Conservation (phyloP, 2,329 filamentous ascomycete species). For the Coniochaeta prunicola region DNA sequence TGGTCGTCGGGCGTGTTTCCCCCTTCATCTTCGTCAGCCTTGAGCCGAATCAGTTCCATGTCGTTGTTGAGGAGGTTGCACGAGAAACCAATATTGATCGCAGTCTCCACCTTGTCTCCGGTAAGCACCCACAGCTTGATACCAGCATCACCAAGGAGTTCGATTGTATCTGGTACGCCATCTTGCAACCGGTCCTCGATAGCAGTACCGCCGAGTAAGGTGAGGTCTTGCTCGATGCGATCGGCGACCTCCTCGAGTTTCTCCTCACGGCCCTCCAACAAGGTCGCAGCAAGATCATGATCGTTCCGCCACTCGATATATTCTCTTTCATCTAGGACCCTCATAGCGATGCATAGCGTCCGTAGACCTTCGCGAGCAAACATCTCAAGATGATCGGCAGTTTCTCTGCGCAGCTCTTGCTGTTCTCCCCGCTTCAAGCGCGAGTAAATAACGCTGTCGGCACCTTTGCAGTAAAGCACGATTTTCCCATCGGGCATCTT, state of each 20-base stretch:
- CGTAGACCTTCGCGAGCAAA: conserved; percentile 93
- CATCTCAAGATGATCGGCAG: conserved; percentile 92
- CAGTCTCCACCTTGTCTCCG: conserved; percentile 97
- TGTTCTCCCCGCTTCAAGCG: conserved; percentile 82
- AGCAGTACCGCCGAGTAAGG: conserved; percentile 83
- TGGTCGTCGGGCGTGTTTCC: conserved; percentile 37
- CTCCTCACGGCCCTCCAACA: conserved; percentile 81
- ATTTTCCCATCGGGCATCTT: conserved; percentile 89
- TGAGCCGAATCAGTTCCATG: conserved; percentile 92
- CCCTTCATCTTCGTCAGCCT: conserved; percentile 67
- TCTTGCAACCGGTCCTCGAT: conserved; percentile 97
- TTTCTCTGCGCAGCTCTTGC: conserved; percentile 70
- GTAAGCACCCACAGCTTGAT: conserved; percentile 99
- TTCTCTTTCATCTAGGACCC: conserved; percentile 71
- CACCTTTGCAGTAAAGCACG: conserved; percentile 91
- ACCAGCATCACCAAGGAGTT: conserved; percentile 80
- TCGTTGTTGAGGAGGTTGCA: conserved; percentile 96
- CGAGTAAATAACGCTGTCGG: conserved; percentile 94
- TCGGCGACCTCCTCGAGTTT: conserved; percentile 88
- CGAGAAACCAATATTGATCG: conserved; percentile 99
- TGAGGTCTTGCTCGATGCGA: conserved; percentile 82
- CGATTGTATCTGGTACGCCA: conserved; percentile 92
- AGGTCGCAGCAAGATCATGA: conserved; percentile 78
- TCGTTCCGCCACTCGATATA: conserved; percentile 80
- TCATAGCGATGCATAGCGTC: conserved; percentile 88